Base-by-base conservation (phyloP, 2,329 filamentous ascomycete genomes). In the Volutella citrinella region DNA sequence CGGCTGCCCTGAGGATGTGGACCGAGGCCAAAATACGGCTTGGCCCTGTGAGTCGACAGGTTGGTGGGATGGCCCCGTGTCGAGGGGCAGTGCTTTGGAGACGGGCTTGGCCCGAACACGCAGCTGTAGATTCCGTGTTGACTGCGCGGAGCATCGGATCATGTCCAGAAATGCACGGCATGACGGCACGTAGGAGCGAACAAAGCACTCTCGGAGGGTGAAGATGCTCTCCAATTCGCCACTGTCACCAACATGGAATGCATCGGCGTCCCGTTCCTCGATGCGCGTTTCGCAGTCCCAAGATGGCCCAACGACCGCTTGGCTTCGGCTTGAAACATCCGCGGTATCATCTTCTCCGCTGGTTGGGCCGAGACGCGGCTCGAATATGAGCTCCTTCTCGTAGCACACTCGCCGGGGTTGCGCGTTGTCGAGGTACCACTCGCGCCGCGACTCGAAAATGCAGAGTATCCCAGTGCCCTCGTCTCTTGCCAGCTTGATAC, bases 401-500 rank as follows among this genome's bases (percentile, higher is more conserved):
- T 89, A 89, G 50, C 81, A 86, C 0, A 76, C 84, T 17, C 84
- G 72, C 24, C 72, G 68, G 37, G 78, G 78, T 16, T 70, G 72
- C 36, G 78, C 80, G 15, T 68, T 65, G 19, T 58, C 56, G 0
- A 45, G 43, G 7, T 66, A 66, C 78, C 81, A 88, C 55, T 89
- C 85, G 18, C 78, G 80, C 11, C 85, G 71, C 19, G 74, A 75
- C 56, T 90, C 85, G 1, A 86, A 59, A 13, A 87, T 79, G 31
- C 74, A 66, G 2, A 84, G 59, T 11, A 68, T 57, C 2, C 78
- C 76, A 0, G 73, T 80, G 10, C 49, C 48, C 39, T 86, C 78
- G 38, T 86, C 76, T 20, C 65, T 67, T 18, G 76, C 70, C 2
- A 89, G 63, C 5, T 72, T 72, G 5, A 90, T 61, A 37, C 79